Conservation (phyloP, 352 stramenopile genomes). For the Phytophthora aleatoria region DNA sequence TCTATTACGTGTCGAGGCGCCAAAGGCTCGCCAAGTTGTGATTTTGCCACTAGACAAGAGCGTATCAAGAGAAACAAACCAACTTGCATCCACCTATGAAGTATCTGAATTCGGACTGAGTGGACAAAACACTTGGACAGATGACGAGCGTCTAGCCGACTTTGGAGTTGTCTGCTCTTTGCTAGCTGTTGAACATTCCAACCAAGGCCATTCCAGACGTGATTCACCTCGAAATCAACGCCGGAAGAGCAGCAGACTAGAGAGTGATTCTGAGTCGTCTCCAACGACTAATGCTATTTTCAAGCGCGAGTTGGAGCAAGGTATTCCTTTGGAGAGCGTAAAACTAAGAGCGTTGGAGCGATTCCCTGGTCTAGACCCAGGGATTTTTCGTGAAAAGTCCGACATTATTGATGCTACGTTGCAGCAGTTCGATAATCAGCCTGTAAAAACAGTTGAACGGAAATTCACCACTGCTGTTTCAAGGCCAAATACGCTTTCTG, state of each 20-base stretch:
- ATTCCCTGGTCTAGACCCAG: conserved; percentile 56
- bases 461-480: conserved; percentile 8
- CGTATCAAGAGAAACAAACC: conserved; percentile 23
- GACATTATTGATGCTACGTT: conserved; percentile 44
- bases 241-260: conserved; percentile 22
- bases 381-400: conserved; percentile 43
- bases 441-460: conserved; percentile 7
- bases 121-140: conserved; percentile 12
- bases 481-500: conserved; percentile 39
- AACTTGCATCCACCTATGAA: conserved; percentile 30
- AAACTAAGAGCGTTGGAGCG: conserved; percentile 55
- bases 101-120: conserved; percentile 13
- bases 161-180: conserved; percentile 49
- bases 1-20: conserved; percentile 31
- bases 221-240: conserved; percentile 16
- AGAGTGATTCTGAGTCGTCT: conserved; percentile 10
- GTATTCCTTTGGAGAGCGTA: conserved; percentile 59
- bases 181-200: conserved; percentile 41
- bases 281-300: conserved; percentile 30
- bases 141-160: conserved; percentile 42
- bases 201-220: conserved; percentile 15
- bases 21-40: conserved; percentile 35
- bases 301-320: conserved; percentile 53
- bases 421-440: conserved; percentile 41
- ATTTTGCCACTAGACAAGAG: conserved; percentile 37